Base-by-base conservation (phyloP, 495 filamentous ascomycete genomes). In the Haplographium delicatum region DNA sequence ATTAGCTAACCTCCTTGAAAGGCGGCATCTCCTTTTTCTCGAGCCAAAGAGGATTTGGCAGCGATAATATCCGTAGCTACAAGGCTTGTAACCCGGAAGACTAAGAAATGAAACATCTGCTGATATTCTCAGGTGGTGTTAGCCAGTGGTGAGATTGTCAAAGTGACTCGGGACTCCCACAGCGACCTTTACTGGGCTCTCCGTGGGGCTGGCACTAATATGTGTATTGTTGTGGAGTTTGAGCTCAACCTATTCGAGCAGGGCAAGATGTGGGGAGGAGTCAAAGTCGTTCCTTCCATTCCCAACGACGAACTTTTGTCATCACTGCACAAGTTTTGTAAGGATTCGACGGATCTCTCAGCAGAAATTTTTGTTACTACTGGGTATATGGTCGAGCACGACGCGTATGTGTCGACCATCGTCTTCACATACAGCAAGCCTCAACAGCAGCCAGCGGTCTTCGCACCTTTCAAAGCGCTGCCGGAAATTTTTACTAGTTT, bases 401-500 rank as follows among this genome's bases (percentile, higher is more conserved):
- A 35, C 11, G 13, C 33, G 5, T 35, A 35, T n/a, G 33, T 16
- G 18, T 16, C n/a, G 13, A 35, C 18, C 13, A 9, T 35, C 33
- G 33, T 35, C 11, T 15, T 16, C 13, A 13, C n/a, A 5, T 35
- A 35, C 33, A 35, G 13, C 6, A 35, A 9, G 13, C 13, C n/a
- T 15, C n/a, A 13, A 5, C 13, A 16, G 5, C 13, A 16, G n/a
- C 33, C 33, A 9, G 6, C 5, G 5, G 33, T n/a, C 7, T 35
- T 7, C 33, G 5, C 5, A 5, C 5, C n/a, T 10, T 35, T 35
- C 33, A 35, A 16, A 13, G 6, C 33, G 6, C 26, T 34, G 16
- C 54, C 65, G 9, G 60, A 64, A 1, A 44, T 75, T 8, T 31
- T 56, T 0, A 65, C 70, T 33, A 66, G 64, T 0, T 59, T 67